Conservation (phyloP, 768 basidiomycete species). For the Dentipellis sp. region DNA sequence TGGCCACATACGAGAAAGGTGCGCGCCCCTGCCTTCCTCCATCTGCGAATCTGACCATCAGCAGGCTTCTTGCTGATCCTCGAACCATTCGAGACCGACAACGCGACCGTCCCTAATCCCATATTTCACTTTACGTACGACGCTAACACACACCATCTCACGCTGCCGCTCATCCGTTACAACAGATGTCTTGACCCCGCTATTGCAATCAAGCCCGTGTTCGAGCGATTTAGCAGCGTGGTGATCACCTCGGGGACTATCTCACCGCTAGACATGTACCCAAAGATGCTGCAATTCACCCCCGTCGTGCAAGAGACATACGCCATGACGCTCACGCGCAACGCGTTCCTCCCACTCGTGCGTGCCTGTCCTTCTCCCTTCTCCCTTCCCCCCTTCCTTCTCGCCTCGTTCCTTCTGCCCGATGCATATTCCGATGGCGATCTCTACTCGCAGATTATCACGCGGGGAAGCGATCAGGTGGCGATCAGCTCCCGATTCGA, state of each 20-base stretch:
- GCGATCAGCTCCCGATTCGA: slow-evolving; percentile 98
- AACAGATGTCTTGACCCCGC: slow-evolving; percentile 95
- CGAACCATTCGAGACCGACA: slow-evolving; percentile 98
- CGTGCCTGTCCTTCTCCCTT: slow-evolving; percentile 15
- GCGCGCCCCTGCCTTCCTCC: slow-evolving; percentile 2
- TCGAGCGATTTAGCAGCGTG: slow-evolving; percentile 96
- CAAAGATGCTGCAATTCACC: slow-evolving; percentile 97
- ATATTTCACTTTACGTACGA: slow-evolving; percentile 93
- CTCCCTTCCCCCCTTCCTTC: neutral
- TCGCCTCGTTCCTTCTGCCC: too few species aligned
- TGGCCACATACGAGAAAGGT: slow-evolving; percentile 98
- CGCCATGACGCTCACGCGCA: slow-evolving; percentile 93
- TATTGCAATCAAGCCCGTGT: slow-evolving; percentile 94
- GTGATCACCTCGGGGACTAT: slow-evolving; percentile 99
- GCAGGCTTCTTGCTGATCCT: slow-evolving; percentile 92
- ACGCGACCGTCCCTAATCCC: slow-evolving; percentile 96
- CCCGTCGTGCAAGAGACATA: slow-evolving; percentile 97
- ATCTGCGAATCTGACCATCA: neutral
- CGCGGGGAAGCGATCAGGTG: slow-evolving; percentile 96
- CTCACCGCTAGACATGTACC: slow-evolving; percentile 98
- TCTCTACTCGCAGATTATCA: slow-evolving; percentile 67
- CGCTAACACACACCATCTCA: slow-evolving; percentile 6
- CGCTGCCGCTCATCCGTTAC: neutral
- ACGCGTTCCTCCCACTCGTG: slow-evolving; percentile 92
- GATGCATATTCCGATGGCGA: neutral